Percentiles rank a stretch among this genome's conserved stretches.
phyloP scores from a whole-genome alignment of 2,329 filamentous ascomycete genomes.

The Delphinella strobiligena region DNA sequence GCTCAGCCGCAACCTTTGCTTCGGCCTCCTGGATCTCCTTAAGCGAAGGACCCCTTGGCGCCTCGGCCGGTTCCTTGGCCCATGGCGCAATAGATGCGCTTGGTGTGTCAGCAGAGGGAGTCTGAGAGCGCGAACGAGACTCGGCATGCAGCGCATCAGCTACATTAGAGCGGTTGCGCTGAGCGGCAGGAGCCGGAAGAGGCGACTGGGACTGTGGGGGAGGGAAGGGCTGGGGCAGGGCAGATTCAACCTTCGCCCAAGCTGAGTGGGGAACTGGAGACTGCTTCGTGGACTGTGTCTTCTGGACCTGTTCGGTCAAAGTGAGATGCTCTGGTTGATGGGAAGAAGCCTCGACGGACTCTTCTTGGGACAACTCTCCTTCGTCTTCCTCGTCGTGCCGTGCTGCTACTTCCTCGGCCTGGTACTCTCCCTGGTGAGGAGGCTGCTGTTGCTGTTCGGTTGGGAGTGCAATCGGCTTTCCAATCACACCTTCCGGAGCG shows the following conservation, averaged over 20 bases:
- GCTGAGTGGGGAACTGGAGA: slow-evolving; percentile 41
- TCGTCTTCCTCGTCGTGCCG: slow-evolving; percentile 14
- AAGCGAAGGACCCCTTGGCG: slow-evolving; percentile 74
- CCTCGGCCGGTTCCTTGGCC: slow-evolving; percentile 70
- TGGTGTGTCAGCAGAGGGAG: slow-evolving; percentile 53
- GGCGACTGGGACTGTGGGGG: slow-evolving; percentile 67
- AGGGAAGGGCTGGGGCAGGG: slow-evolving; percentile 67
- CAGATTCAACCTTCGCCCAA: slow-evolving; percentile 49
- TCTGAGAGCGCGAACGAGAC: slow-evolving; percentile 64
- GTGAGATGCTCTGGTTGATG: slow-evolving; percentile 47
- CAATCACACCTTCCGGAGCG: slow-evolving; percentile 23
- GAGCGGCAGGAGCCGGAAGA: slow-evolving; percentile 76
- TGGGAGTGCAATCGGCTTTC: slow-evolving; percentile 15
- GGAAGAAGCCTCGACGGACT: slow-evolving; percentile 4
- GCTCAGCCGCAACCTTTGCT: slow-evolving; percentile 81
- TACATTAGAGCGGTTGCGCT: slow-evolving; percentile 71
- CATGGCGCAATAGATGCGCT: slow-evolving; percentile 76
- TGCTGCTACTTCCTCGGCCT: slow-evolving; percentile 3
- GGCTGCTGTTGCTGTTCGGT: slow-evolving; percentile 12
- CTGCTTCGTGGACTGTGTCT: slow-evolving; percentile 52
- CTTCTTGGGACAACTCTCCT: slow-evolving; percentile 15
- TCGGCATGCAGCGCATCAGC: slow-evolving; percentile 59
- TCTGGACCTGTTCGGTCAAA: slow-evolving; percentile 73
- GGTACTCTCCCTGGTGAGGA: slow-evolving; percentile 11
- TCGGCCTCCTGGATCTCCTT: slow-evolving; percentile 96